phyloP scores from a whole-genome alignment of 2,329 filamentous ascomycete species.

The Colletotrichum destructivum region DNA sequence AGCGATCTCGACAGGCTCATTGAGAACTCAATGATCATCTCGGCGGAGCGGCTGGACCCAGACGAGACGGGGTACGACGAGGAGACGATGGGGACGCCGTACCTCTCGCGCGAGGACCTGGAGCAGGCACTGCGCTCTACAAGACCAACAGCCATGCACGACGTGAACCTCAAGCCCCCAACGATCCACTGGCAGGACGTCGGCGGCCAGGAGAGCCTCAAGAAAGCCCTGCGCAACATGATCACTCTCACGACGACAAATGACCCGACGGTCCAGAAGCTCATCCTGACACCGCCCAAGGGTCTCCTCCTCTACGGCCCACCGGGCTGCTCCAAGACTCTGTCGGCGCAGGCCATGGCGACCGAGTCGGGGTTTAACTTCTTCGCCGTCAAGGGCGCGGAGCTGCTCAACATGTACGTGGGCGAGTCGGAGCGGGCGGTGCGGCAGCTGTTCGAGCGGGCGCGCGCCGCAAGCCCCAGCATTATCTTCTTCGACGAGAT shows the following conservation, averaged over 20 bases:
- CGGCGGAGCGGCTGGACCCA: slow-evolving; percentile 52
- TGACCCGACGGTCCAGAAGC: slow-evolving; percentile 51
- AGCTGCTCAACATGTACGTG: slow-evolving; percentile 96
- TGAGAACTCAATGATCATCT: slow-evolving; percentile 49
- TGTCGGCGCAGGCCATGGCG: slow-evolving; percentile 91
- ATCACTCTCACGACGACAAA: slow-evolving; percentile 57
- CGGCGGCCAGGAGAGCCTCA: slow-evolving; percentile 85
- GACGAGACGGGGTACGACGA: slow-evolving; percentile 44
- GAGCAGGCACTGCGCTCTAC: slow-evolving; percentile 77
- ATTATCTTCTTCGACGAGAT: slow-evolving; percentile 99
- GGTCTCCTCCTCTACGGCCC: slow-evolving; percentile 92
- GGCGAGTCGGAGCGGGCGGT: slow-evolving; percentile 92
- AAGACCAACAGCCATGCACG: slow-evolving; percentile 89
- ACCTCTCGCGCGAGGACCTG: slow-evolving; percentile 66
- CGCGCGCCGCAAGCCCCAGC: slow-evolving; percentile 84
- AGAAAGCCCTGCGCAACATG: slow-evolving; percentile 70
- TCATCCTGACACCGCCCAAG: slow-evolving; percentile 75
- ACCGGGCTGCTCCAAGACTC: slow-evolving; percentile 94
- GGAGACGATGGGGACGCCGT: slow-evolving; percentile 43
- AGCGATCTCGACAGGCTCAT: slow-evolving; percentile 80
- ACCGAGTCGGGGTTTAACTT: slow-evolving; percentile 95
- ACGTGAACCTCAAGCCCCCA: slow-evolving; percentile 89
- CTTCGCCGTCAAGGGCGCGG: slow-evolving; percentile 92
- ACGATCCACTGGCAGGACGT: slow-evolving; percentile 91
- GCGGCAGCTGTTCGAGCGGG: slow-evolving; percentile 87